phyloP scores from a whole-genome alignment of 2,329 filamentous ascomycete species.

The Bipolaris victoriae region DNA sequence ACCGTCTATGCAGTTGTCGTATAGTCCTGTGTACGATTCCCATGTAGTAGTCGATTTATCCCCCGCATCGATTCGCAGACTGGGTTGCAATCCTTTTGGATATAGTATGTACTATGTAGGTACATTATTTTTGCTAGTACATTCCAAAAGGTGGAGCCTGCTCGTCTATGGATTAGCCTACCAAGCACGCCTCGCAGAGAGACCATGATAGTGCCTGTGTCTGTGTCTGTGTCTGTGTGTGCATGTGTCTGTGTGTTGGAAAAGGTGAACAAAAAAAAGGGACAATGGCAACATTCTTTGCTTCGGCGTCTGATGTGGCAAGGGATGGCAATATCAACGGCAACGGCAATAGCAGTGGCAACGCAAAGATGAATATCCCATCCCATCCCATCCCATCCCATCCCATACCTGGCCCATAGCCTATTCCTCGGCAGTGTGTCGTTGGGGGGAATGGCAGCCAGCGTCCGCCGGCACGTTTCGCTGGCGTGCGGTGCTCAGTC shows the following conservation, averaged over 20 bases:
- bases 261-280: too few relatives aligned
- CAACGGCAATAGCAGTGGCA: too few relatives aligned
- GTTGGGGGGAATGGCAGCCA: conserved; percentile 18
- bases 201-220: not conserved
- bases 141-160: conserved; percentile 27
- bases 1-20: too few relatives aligned
- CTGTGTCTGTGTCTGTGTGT: not conserved
- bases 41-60: not conserved
- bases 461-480: conserved; percentile 30
- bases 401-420: conserved; percentile 11
- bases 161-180: conserved; percentile 21
- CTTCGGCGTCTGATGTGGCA: too few relatives aligned
- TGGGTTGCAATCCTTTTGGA: conserved; percentile 9
- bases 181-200: conserved; percentile 5
- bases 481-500: conserved; percentile 20
- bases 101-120: conserved; percentile 1
- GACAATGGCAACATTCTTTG: too few relatives aligned
- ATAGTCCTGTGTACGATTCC: too few relatives aligned
- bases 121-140: conserved; percentile 17
- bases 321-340: too few relatives aligned
- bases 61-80: conserved; percentile 21
- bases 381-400: conserved; percentile 4
- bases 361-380: too few relatives aligned
- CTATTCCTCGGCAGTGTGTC: conserved; percentile 9
- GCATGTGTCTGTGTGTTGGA: too few relatives aligned